A percentile compares a stretch with the other conserved stretches of the same genome.
phyloP scores from a whole-genome alignment of 495 filamentous ascomycete species.

The Bryoglossum gracile region DNA sequence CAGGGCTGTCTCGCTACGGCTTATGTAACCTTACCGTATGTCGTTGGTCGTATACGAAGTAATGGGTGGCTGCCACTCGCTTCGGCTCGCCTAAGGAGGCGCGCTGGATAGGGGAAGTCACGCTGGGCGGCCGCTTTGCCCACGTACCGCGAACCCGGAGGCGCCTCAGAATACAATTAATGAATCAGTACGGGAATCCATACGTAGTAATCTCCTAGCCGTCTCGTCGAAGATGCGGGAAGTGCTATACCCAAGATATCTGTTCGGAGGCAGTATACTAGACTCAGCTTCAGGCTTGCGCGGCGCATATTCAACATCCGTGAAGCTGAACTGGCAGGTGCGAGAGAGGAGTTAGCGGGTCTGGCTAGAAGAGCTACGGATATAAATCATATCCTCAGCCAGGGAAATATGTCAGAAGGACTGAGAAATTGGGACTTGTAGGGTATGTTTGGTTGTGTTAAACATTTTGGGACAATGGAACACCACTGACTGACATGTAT shows the following conservation, averaged over 20 bases:
- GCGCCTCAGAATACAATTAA: slow-evolving; percentile 92
- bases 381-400: slow-evolving; percentile 55
- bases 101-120: too few relatives aligned
- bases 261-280: slow-evolving; percentile 72
- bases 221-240: slow-evolving; percentile 98
- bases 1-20: too few relatives aligned
- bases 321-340: slow-evolving; percentile 38
- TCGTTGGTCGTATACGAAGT: too few relatives aligned
- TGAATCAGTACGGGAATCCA: slow-evolving; percentile 90
- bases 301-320: slow-evolving; percentile 45
- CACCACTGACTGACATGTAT: too few relatives aligned
- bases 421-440: slow-evolving; percentile 96
- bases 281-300: slow-evolving; percentile 47
- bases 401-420: slow-evolving; percentile 78
- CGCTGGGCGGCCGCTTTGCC: too few relatives aligned
- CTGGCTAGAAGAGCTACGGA: slow-evolving; percentile 53
- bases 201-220: slow-evolving; percentile 82
- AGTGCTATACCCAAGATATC: slow-evolving; percentile 91
- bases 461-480: too few relatives aligned
- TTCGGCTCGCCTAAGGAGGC: too few relatives aligned
- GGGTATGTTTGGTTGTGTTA: too few relatives aligned
- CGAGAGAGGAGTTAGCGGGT: slow-evolving; percentile 56
- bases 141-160: too few relatives aligned
- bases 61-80: too few relatives aligned
- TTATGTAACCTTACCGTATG: too few relatives aligned